Conservation (phyloP, 495 filamentous ascomycete species). For the Hamigera avellanea region DNA sequence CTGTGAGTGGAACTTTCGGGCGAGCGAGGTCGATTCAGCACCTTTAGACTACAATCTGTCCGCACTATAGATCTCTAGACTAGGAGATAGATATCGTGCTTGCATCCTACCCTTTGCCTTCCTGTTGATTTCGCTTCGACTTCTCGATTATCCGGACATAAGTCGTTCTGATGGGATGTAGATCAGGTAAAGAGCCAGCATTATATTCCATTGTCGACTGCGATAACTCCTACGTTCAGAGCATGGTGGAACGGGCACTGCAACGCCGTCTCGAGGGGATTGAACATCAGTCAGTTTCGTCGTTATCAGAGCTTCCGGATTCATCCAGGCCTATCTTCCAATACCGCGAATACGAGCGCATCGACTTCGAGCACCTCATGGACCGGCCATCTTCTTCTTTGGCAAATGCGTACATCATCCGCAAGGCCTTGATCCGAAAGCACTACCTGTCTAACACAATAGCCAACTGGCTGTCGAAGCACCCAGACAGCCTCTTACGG, state of each 20-base stretch:
- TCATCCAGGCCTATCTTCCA: conserved; percentile 50
- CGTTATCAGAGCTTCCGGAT: conserved; percentile 31
- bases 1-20: conserved; percentile 60
- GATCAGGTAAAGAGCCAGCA: conserved; percentile 26
- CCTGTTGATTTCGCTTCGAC: conserved; percentile 5
- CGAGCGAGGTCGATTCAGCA: conserved; percentile 8
- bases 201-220: conserved; percentile 73
- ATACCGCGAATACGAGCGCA: conserved; percentile 72
- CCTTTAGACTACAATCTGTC: conserved; percentile 19
- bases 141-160: conserved; percentile 4
- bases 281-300: conserved; percentile 31
- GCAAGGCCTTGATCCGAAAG: conserved; percentile 95
- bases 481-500: conserved; percentile 56
- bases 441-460: conserved; percentile 80
- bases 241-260: conserved; percentile 64
- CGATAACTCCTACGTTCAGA: conserved; percentile 76
- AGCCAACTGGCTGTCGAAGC: conserved; percentile 67
- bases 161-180: conserved; percentile 34
- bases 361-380: conserved; percentile 68
- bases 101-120: neutral
- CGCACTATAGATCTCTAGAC: conserved; percentile 17
- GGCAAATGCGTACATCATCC: conserved; percentile 79
- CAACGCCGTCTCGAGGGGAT: conserved; percentile 42
- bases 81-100: conserved; percentile 19
- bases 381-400: conserved; percentile 46